Evolutionary conservation across 148 eudicot species (phyloP).

Genomic region (Chenopodium quinoa): DNA sequence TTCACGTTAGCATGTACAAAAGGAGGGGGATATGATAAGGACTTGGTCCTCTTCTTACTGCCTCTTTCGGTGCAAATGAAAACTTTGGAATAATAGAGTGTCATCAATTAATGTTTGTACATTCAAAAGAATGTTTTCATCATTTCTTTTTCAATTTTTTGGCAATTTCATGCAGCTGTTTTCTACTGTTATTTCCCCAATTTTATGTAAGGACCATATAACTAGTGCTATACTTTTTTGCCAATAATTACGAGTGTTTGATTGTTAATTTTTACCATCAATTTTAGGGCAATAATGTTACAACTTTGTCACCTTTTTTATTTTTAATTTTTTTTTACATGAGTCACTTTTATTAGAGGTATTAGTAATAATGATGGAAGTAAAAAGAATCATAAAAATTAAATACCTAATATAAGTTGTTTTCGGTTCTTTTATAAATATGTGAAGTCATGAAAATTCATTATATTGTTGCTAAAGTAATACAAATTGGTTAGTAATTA

Average conservation of each 20-base stretch:
- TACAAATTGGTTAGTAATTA: neutral
- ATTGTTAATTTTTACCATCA: neutral
- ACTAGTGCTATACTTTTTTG: neutral
- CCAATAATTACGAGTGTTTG: neutral
- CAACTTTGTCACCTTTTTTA: too few species aligned
- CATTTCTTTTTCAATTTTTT: neutral
- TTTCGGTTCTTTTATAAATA: too few species aligned
- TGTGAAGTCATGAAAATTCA: too few species aligned
- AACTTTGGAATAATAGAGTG: slow-evolving; percentile 20
- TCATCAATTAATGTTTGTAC: slow-evolving; percentile 3
- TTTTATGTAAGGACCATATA: slow-evolving; percentile 2
- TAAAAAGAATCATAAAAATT: too few species aligned
- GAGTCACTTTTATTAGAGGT: too few species aligned
- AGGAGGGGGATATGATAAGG: slow-evolving; percentile 3
- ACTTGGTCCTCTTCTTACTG: neutral
- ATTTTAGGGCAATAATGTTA: neutral
- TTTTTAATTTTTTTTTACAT: too few species aligned
- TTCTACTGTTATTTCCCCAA: neutral
- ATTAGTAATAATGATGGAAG: too few species aligned
- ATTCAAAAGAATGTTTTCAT: neutral
- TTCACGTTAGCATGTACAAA: slow-evolving; percentile 7
- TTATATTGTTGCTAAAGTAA: too few species aligned
- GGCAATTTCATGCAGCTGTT: slow-evolving; percentile 8
- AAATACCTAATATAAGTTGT: too few species aligned
- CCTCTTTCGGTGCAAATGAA: slow-evolving; percentile 32